Evolutionary conservation across 257 asterid species (phyloP), one percentile per base, ranked within the genome.

Genomic region (Rauvolfia tetraphylla): DNA sequence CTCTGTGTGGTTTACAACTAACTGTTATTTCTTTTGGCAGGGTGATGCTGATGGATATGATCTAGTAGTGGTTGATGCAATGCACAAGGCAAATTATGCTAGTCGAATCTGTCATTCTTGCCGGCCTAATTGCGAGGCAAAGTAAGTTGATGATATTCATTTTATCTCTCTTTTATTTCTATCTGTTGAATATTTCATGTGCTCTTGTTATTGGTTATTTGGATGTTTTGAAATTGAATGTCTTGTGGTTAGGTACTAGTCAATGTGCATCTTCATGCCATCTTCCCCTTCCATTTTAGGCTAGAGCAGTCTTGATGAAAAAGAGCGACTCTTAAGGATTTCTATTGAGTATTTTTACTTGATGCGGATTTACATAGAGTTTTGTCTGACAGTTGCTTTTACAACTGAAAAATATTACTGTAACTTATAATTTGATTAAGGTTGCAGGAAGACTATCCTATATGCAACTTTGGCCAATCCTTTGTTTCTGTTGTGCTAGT

Each of bases 21-120:
- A 67, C 49, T n/a, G 67, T 66, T 78, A 22, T 66, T 79, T 63
- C 72, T 34, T 46, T 66, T 86, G 54, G 80, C 91, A 95, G 99
- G 99, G 99, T 81, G 99, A 95, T 88, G 98, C 97, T 76, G 99
- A 93, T 87, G 99, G 99, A 62, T 95, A 93, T 85, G 99, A 95
- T 85, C 85, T 95, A 75, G 91, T 95, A 73, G 99, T 95, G 73
- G 97, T 95, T 77, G 99, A 95, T 86, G 99, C 99, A 81, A 95
- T 95, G 99, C 99, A 95, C 91, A 95, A 95, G 85, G 98, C 99
- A 39, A 95, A 95, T 83, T 95, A 93, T 80, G 99, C 99, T 34
- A 95, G 99, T 83, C 91, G 99, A 76, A 95, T 95, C 83, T 95
- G 99, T 83, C 99, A 95, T 86, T 95, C 99, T 36, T 95, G 99